Evolutionary conservation across 1,284 basidiomycete species (phyloP), one percentile per base, ranked within the genome.

Genomic region (Cutaneotrichosporon mucoides): DNA sequence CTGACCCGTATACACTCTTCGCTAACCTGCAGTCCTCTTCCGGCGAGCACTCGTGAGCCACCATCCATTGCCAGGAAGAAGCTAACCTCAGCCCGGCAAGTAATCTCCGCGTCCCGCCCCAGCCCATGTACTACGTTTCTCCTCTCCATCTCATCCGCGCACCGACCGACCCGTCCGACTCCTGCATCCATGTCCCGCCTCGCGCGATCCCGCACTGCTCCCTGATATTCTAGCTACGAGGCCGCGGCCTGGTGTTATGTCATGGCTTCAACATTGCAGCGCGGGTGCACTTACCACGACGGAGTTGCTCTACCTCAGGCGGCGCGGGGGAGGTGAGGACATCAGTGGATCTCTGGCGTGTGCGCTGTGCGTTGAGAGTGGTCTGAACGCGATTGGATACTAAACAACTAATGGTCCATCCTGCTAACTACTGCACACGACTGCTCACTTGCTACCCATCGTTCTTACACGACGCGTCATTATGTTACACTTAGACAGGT

Each of bases 31-130:
- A 78, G 76, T 78, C 47, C 77, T 82, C n/a, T 82, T 82, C 67
- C 70, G 81, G 55, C 72, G 81, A 42, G 76, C 80, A 62, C 75
- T 79, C 60, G 80, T 81, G 53, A 64, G 73, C 64, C 70, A 68
- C 47, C 6, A n/a, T 2, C 13, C 15, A 13, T 12, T 10, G 11
- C 6, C 5, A 2, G 5, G 7, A 13, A 2, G 5, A 4, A 13
- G 24, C 42, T 44, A 36, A 43, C 34, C 12, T n/a, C 34, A 53
- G 52, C 52, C 52, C n/a, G 42, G 41, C 42, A 53, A 53, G 42
- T 53, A 52, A 38, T 37, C 48, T 11, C 24, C 42, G 7, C 16
- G 11, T 15, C 52, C 11, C 37, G 48, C 52, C 42, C 34, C 42
- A 24, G 24, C 24, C 12, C 38, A 8, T 53, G 52, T 53, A 53